A percentile compares a stretch with the other conserved stretches of the same genome.
Evolutionary conservation across 2,329 filamentous ascomycete genomes (phyloP).

Genomic region (Rutstroemia sp.): DNA sequence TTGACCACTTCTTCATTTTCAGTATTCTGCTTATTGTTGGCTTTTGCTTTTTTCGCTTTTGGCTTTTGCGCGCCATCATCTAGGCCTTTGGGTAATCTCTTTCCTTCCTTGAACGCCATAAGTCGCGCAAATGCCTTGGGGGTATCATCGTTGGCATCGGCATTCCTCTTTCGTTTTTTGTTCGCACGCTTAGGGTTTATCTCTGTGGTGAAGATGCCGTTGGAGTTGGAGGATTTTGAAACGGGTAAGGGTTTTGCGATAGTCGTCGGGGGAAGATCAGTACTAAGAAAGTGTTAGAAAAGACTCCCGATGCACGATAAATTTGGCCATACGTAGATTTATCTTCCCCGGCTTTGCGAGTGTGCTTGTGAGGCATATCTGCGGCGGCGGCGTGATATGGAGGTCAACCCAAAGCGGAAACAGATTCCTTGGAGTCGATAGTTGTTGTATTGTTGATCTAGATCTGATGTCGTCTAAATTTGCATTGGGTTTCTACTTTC

Average conservation of each 20-base stretch:
- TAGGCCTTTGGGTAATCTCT: constrained; percentile 54
- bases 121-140: constrained; percentile 81
- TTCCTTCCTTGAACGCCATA: constrained; percentile 66
- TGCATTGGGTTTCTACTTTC: background rate
- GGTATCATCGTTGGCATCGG: constrained; percentile 53
- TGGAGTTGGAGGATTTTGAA: constrained; percentile 36
- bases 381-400: background rate
- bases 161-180: constrained; percentile 44
- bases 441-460: background rate
- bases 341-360: constrained; percentile 52
- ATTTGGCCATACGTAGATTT: constrained; percentile 41
- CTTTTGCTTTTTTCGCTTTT: constrained; percentile 27
- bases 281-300: constrained; percentile 26
- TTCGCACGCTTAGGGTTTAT: constrained; percentile 25
- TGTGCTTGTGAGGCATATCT: constrained; percentile 82
- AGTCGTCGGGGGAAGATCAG: constrained; percentile 48
- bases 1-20: constrained; percentile 13
- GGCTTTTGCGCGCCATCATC: constrained; percentile 55
- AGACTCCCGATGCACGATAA: background rate
- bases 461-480: background rate
- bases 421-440: background rate
- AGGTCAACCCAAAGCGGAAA: background rate
- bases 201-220: constrained; percentile 31
- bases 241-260: constrained; percentile 52
- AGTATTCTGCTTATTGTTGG: constrained; percentile 11